Base-by-base conservation (phyloP, 352 stramenopile genomes). In the Pythium periplocum region DNA sequence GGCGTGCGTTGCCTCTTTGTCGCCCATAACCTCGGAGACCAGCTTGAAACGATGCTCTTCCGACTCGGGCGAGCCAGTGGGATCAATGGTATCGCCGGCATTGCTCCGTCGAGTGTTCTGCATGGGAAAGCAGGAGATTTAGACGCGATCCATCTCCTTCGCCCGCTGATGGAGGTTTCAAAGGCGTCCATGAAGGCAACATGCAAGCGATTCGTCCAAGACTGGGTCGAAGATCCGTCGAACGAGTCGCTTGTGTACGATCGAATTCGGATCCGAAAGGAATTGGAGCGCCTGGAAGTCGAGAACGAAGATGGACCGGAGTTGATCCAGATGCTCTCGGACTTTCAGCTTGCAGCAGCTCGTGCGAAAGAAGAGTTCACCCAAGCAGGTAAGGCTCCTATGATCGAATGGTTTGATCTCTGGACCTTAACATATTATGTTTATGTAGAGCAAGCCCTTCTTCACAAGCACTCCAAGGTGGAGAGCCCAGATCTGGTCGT, bases 141-240 rank as follows among this genome's bases (percentile, higher is more conserved):
- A 17, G 45, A 59, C 4, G 30, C 12, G 1, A 47, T 77, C 17
- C 54, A 35, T 10, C 58, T 95, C 12, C 12, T 91, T 2, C 77
- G 84, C 2, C 84, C 84, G 33, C 62, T 95, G 38, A 69, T 93
- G 2, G 66, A 60, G 5, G 58, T 87, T 1, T 68, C 66, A 0
- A 95, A 93, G 62, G 48, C 68, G 2, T 60, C 75, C 40, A 47
- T 95, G 41, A 84, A 78, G 50, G 72, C 62, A 34, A 95, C 84
- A 7, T 93, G 82, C 57, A 42, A 75, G 45, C 75, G 71, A 33
- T 95, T 95, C 50, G 34, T 68, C 4, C 80, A 91, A 50, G 50
- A 64, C 31, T 95, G 84, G 84, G 77, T 91, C 11, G 80, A 95
- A 52, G 84, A 95, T 67, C 84, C 82, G 17, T 87, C 75, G 4